Evolutionary conservation across 257 asterid species (phyloP).

Genomic region (Linaria vulgaris): DNA sequence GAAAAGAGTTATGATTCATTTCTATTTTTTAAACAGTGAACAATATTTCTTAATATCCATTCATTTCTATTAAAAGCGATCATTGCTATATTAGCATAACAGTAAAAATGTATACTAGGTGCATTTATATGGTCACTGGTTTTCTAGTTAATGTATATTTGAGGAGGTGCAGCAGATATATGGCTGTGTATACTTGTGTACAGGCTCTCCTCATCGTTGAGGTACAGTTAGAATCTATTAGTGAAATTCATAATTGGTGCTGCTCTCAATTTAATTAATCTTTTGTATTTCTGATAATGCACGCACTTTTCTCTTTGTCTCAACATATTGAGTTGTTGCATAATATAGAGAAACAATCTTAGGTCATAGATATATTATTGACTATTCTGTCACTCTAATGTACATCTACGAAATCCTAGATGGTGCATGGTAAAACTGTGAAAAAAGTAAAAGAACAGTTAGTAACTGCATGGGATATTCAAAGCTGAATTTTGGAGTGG

Average conservation of each 20-base stretch:
- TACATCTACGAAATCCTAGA: too few relatives aligned
- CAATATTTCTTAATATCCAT: background rate
- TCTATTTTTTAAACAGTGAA: background rate
- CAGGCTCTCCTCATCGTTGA: background rate
- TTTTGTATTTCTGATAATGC: background rate
- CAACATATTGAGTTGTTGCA: too few relatives aligned
- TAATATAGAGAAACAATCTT: too few relatives aligned
- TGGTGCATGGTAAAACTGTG: too few relatives aligned
- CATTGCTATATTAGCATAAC: conserved; percentile 1
- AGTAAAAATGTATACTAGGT: background rate
- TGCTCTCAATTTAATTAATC: background rate
- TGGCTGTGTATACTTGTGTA: conserved; percentile 3
- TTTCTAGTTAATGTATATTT: background rate
- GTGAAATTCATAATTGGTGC: background rate
- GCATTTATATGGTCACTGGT: background rate
- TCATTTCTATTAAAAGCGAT: background rate
- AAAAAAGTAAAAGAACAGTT: background rate
- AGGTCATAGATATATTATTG: too few relatives aligned
- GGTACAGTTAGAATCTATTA: background rate
- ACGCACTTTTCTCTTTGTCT: too few relatives aligned
- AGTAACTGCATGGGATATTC: background rate
- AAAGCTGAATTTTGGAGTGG: background rate
- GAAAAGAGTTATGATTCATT: conserved; percentile 7
- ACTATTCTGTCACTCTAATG: too few relatives aligned
- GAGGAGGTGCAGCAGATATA: background rate